Evolutionary conservation across 177 flowering plant genomes (phyloP).

Genomic region (Vitis hybrid): DNA sequence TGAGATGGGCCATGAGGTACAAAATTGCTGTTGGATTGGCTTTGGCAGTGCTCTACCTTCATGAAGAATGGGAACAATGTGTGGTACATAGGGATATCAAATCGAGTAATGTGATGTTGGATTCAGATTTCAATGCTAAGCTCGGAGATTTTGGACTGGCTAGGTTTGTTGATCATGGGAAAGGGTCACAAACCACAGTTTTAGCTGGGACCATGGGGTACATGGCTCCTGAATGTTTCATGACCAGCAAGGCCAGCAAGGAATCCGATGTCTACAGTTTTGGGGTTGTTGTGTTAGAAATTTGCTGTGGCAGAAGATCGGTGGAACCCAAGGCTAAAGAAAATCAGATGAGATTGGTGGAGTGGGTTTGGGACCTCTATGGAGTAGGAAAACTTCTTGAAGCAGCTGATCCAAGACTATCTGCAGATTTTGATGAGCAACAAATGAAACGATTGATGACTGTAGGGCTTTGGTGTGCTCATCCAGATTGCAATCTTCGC

Average conservation of each 20-base stretch:
- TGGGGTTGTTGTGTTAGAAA: conserved; percentile 26
- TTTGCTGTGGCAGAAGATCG: conserved; percentile 21
- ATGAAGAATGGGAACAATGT: conserved; percentile 29
- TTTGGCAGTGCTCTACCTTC: conserved; percentile 31
- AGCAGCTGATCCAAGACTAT: conserved; percentile 10
- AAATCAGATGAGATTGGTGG: too few species aligned
- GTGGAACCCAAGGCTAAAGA: too few species aligned
- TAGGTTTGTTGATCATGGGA: conserved; percentile 23
- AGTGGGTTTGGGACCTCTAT: conserved; percentile 22
- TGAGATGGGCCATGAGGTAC: conserved; percentile 16
- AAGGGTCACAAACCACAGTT: conserved; percentile 18
- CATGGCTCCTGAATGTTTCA: conserved; percentile 32
- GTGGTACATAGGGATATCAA: conserved; percentile 37
- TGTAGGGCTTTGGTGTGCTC: conserved; percentile 37
- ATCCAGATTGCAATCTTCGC: conserved; percentile 19
- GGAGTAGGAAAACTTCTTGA: conserved; percentile 16
- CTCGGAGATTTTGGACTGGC: conserved; percentile 43
- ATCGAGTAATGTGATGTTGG: conserved; percentile 36
- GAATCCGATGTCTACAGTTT: conserved; percentile 30
- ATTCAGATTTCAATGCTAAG: conserved; percentile 29
- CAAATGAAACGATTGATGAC: conserved; percentile 23
- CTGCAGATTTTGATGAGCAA: conserved; percentile 12
- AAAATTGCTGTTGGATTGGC: conserved; percentile 29
- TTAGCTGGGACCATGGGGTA: conserved; percentile 37
- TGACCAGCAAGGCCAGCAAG: conserved; percentile 24